These are phyloP conservation scores for Ciborinia camelliae DNA, from an alignment of 2,329 filamentous ascomycete species.

Conservation along the genomic window DNA sequence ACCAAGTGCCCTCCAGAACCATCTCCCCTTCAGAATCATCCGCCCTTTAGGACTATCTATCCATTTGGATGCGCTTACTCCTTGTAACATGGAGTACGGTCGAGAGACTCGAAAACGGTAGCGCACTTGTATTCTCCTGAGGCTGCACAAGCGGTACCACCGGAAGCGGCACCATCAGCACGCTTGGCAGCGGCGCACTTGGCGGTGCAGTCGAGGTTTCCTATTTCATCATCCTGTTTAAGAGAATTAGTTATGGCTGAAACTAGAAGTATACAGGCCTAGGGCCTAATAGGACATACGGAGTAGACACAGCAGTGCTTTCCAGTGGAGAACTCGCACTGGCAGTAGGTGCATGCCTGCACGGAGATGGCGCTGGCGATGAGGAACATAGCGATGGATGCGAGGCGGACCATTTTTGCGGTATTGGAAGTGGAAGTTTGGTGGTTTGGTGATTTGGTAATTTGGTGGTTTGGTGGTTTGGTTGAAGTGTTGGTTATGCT, in stretches of 20 bases:
- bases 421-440: neutral
- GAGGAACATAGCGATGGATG: neutral
- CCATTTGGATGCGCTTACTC: neutral
- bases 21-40: too few relatives aligned
- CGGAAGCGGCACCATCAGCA: neutral
- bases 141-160: neutral
- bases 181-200: neutral
- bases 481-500: neutral
- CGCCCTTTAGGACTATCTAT: too few relatives aligned
- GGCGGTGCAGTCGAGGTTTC: neutral
- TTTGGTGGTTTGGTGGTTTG: too few relatives aligned
- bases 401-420: conserved; percentile 5
- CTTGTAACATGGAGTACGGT: neutral
- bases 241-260: neutral
- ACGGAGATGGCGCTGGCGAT: conserved; percentile 1
- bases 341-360: conserved; percentile 4
- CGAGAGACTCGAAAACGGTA: neutral
- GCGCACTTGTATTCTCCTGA: neutral
- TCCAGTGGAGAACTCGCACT: conserved; percentile 1
- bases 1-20: too few relatives aligned
- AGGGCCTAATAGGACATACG: neutral
- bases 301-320: conserved; percentile 2
- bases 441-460: neutral
- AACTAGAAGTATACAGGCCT: neutral
- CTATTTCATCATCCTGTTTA: neutral